phyloP scores from a whole-genome alignment of 805 yeast genomes.

The Wickerhamiella spandovensis region DNA sequence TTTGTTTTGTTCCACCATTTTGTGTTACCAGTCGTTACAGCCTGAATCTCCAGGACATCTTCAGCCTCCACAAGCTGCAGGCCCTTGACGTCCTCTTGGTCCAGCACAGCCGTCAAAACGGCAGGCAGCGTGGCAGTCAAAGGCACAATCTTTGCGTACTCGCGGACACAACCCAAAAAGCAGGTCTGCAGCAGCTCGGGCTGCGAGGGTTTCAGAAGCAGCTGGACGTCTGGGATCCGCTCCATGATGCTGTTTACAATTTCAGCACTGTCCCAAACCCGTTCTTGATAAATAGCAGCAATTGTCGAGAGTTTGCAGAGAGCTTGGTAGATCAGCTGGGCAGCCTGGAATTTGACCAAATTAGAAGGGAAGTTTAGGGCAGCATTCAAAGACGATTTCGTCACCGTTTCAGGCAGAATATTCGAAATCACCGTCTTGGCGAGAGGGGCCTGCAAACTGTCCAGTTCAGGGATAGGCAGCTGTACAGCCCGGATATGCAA shows the following conservation, averaged over 20 bases:
- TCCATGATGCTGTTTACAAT: conserved; percentile 25
- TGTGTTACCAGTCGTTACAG: conserved; percentile 36
- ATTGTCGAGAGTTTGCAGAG: conserved; percentile 41
- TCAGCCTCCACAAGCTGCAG: conserved; percentile 18
- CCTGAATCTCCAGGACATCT: conserved; percentile 47
- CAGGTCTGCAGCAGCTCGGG: conserved; percentile 11
- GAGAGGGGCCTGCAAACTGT: conserved; percentile 23
- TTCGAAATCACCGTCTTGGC: conserved; percentile 35
- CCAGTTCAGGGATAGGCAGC: conserved; percentile 36
- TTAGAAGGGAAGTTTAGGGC: conserved; percentile 35
- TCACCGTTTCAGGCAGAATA: conserved; percentile 51
- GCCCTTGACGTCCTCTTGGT: conserved; percentile 10
- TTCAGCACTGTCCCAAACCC: conserved; percentile 31
- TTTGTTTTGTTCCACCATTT: conserved; percentile 67
- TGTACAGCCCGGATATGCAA: conserved; percentile 47
- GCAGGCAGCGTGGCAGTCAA: conserved; percentile 1
- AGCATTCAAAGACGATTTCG: conserved; percentile 43
- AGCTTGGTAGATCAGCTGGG: conserved; percentile 43
- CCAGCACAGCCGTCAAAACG: conserved; percentile 6
- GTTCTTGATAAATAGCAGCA: conserved; percentile 25
- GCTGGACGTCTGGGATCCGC: conserved; percentile 24
- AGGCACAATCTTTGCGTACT: conserved; percentile 1
- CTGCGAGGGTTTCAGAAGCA: conserved; percentile 7
- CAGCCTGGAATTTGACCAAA: conserved; percentile 48
- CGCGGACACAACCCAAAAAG: conserved; percentile 5